A percentile compares a stretch with the other conserved stretches of the same genome.
These are phyloP conservation scores for Anethum foeniculum DNA, from an alignment of 140 eudicot species.

Conservation along the genomic window DNA sequence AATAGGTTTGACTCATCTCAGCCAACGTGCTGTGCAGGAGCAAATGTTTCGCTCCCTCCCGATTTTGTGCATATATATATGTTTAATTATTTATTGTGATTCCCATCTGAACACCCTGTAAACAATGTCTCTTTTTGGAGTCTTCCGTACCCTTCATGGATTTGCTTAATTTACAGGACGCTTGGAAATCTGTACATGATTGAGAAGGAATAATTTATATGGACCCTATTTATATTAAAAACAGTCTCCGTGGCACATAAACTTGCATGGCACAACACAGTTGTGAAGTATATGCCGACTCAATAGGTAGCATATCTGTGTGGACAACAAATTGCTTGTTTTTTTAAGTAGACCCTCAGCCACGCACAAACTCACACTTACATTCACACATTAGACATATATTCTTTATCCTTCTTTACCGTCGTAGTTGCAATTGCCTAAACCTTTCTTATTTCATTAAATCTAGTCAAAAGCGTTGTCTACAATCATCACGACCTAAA, in stretches of 20 bases:
- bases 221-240: background rate
- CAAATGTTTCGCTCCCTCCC: constrained; percentile 1
- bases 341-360: background rate
- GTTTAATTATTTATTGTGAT: background rate
- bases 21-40: background rate
- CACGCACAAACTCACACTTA: background rate
- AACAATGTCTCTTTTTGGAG: background rate
- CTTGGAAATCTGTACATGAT: background rate
- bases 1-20: background rate
- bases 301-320: background rate
- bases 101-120: background rate
- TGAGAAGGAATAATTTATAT: background rate
- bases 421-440: background rate
- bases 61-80: background rate
- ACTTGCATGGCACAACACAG: background rate
- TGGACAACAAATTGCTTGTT: background rate
- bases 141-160: background rate
- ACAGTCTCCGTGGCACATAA: background rate
- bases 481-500: background rate
- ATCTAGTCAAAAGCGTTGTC: background rate
- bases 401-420: background rate
- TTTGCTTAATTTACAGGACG: background rate
- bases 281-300: background rate
- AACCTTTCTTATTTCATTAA: background rate
- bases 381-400: background rate